phyloP scores from a whole-genome alignment of 495 filamentous ascomycete genomes.

The Coniosporium apollinis region DNA sequence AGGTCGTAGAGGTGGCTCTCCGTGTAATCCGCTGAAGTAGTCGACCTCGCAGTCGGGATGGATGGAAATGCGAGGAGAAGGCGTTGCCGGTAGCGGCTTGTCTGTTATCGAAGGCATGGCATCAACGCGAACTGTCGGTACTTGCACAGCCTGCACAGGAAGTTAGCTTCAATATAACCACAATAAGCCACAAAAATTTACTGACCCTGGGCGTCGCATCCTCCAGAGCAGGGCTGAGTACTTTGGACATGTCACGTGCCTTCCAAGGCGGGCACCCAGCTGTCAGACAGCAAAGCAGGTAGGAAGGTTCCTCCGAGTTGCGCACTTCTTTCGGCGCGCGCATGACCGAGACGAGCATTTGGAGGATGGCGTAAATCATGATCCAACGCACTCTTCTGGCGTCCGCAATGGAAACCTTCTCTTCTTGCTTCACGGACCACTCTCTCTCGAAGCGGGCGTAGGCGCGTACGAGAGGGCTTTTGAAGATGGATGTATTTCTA shows the following conservation, averaged over 20 bases:
- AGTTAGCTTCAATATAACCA: slow-evolving; percentile 2
- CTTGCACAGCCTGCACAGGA: slow-evolving; percentile 1
- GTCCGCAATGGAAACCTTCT: slow-evolving; percentile 24
- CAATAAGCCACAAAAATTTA: no score
- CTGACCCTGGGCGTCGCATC: neutral
- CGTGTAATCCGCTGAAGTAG: slow-evolving; percentile 10
- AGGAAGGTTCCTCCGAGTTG: slow-evolving; percentile 15
- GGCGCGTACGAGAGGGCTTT: slow-evolving; percentile 24
- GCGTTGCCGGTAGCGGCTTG: neutral
- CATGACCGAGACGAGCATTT: slow-evolving; percentile 27
- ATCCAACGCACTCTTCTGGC: slow-evolving; percentile 43
- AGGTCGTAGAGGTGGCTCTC: slow-evolving; percentile 1
- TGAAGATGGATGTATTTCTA: slow-evolving; percentile 15
- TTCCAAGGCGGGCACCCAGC: slow-evolving; percentile 16
- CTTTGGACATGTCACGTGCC: no score
- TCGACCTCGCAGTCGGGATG: slow-evolving; percentile 25
- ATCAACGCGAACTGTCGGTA: neutral
- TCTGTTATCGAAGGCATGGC: no score
- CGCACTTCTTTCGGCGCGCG: slow-evolving; percentile 23
- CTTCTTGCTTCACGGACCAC: slow-evolving; percentile 21
- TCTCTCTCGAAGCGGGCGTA: slow-evolving; percentile 31
- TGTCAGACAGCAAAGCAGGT: slow-evolving; percentile 22
- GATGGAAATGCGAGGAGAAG: slow-evolving; percentile 10
- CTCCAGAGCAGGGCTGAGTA: slow-evolving; percentile 2
- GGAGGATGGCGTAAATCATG: slow-evolving; percentile 53